A percentile compares a stretch with the other conserved stretches of the same genome.
Evolutionary conservation across 129 eudicot species (phyloP).

Genomic region (Flaveria brownii): DNA sequence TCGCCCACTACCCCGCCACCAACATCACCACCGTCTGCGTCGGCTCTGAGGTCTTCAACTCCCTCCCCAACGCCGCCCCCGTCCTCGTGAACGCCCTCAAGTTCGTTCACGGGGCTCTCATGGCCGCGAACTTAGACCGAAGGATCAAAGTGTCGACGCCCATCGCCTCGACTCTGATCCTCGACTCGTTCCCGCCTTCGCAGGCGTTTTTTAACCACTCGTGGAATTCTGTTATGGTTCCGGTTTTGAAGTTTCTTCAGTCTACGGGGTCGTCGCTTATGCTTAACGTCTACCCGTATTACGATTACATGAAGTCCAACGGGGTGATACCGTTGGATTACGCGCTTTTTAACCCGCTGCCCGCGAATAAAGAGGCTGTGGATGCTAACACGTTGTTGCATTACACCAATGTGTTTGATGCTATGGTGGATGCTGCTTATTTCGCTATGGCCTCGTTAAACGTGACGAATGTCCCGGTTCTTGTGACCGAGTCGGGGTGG

Average conservation of each 20-base stretch:
- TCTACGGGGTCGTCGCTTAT: conserved; percentile 66
- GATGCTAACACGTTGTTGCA: conserved; percentile 83
- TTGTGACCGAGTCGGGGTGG: conserved; percentile 91
- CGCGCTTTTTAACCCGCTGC: conserved; percentile 80
- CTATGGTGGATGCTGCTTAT: conserved; percentile 92
- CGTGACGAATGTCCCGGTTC: conserved; percentile 71
- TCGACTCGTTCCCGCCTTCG: conserved; percentile 90
- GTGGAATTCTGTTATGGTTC: conserved; percentile 57
- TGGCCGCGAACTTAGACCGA: conserved; percentile 68
- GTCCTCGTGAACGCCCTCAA: conserved; percentile 64
- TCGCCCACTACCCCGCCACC: conserved; percentile 79
- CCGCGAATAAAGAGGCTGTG: conserved; percentile 84
- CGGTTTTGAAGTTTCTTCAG: conserved; percentile 66
- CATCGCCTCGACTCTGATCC: conserved; percentile 67
- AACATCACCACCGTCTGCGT: conserved; percentile 85
- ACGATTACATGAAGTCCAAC: conserved; percentile 74
- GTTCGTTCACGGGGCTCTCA: conserved; percentile 80
- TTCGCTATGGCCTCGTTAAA: conserved; percentile 78
- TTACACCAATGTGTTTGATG: conserved; percentile 81
- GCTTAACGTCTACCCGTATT: conserved; percentile 82
- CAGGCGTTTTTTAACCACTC: conserved; percentile 90
- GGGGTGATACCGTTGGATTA: conserved; percentile 88
- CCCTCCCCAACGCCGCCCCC: conserved; percentile 72
- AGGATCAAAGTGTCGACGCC: conserved; percentile 87
- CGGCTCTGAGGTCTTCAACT: conserved; percentile 75